A percentile compares a stretch with the other conserved stretches of the same genome.
Evolutionary conservation across 768 basidiomycete genomes (phyloP).

Genomic region (Rickenella mellea): DNA sequence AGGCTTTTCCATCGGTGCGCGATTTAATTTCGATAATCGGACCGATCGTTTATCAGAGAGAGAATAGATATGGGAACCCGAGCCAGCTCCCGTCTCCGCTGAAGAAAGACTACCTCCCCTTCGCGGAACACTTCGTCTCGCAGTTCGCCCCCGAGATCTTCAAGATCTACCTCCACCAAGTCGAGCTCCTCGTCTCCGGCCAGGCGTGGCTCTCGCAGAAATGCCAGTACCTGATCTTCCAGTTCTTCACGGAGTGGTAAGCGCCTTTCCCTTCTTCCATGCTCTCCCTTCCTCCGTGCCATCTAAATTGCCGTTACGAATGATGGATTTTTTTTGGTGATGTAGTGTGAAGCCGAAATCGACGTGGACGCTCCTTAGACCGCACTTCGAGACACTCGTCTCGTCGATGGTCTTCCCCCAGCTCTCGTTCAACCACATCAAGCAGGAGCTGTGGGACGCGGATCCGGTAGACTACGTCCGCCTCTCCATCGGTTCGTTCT

Average conservation of each 20-base stretch:
- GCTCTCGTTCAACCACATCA: constrained; percentile 63
- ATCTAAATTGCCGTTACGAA: constrained; percentile 1
- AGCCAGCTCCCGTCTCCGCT: constrained; percentile 72
- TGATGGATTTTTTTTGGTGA: neutral
- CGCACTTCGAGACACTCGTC: constrained; percentile 72
- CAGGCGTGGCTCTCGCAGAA: constrained; percentile 77
- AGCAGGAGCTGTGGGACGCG: constrained; percentile 63
- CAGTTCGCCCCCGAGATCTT: constrained; percentile 83
- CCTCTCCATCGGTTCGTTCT: constrained; percentile 52
- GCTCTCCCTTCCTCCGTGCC: too few species aligned
- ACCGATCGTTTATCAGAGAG: neutral
- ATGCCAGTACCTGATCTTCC: constrained; percentile 74
- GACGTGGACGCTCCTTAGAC: constrained; percentile 84
- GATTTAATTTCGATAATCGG: neutral
- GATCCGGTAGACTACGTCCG: constrained; percentile 83
- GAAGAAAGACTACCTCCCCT: constrained; percentile 57
- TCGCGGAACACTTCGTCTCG: constrained; percentile 70
- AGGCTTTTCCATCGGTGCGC: constrained; percentile 64
- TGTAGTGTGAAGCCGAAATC: constrained; percentile 82
- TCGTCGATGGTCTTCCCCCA: constrained; percentile 80
- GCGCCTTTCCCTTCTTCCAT: constrained; percentile 14
- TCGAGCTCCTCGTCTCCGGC: constrained; percentile 64
- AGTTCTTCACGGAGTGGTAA: constrained; percentile 84
- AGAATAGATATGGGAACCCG: constrained; percentile 71
- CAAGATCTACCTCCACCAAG: constrained; percentile 61